Percentiles rank a stretch among this genome's conserved stretches.
These are phyloP conservation scores for Hamamelis virginiana DNA, from an alignment of 164 flowering plant genomes.

Conservation along the genomic window DNA sequence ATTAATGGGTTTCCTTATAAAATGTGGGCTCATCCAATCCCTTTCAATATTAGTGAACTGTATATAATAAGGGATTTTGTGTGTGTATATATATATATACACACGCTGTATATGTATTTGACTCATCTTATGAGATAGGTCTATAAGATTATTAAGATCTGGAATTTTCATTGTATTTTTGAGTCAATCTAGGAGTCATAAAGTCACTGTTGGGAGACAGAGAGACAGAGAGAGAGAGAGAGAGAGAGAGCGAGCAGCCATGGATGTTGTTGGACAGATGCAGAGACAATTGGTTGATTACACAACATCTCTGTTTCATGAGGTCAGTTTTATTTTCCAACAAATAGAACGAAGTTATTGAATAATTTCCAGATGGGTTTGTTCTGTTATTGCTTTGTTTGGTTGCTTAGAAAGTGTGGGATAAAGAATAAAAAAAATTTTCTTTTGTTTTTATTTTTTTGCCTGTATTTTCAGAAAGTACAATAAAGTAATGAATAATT, in stretches of 20 bases:
- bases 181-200: neutral
- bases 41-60: too few relatives aligned
- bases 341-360: neutral
- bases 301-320: slow-evolving; percentile 15
- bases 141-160: neutral
- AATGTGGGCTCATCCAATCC: too few relatives aligned
- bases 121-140: too few relatives aligned
- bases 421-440: neutral
- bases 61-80: too few relatives aligned
- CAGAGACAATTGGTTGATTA: slow-evolving; percentile 22
- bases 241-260: slow-evolving; percentile 3
- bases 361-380: neutral
- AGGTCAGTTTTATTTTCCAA: slow-evolving; percentile 17
- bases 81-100: too few relatives aligned
- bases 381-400: neutral
- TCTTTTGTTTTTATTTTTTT: neutral
- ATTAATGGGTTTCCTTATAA: too few relatives aligned
- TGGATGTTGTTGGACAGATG: slow-evolving; percentile 30
- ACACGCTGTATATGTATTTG: too few relatives aligned
- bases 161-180: neutral
- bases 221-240: neutral
- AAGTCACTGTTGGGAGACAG: neutral
- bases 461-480: neutral
- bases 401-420: neutral
- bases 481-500: neutral